These are phyloP conservation scores for Leishmania tarentolae DNA, from an alignment of 208 protist species.

Conservation along the genomic window DNA sequence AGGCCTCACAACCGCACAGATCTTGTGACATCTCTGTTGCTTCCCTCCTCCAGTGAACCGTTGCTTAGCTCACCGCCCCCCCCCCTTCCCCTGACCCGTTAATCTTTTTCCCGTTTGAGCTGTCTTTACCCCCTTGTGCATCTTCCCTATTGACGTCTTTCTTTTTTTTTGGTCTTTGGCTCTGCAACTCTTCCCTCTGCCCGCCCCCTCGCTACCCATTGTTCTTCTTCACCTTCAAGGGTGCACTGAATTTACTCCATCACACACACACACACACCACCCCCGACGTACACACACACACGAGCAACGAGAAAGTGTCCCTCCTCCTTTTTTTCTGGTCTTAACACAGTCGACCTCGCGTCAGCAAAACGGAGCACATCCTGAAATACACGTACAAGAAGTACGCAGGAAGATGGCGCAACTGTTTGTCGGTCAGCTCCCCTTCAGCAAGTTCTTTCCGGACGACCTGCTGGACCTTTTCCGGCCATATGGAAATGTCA, in stretches of 20 bases:
- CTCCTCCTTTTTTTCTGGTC: too few species aligned
- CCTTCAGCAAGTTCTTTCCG: slow-evolving; percentile 55
- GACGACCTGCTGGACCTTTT: slow-evolving; percentile 49
- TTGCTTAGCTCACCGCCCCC: not conserved
- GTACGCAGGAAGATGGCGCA: slow-evolving; percentile 26
- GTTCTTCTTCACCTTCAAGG: not conserved
- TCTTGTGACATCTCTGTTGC: not conserved
- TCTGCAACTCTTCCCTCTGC: too few species aligned
- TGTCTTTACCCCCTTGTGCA: too few species aligned
- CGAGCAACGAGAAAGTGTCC: not conserved
- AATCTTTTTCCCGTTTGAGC: too few species aligned
- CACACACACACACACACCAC: too few species aligned
- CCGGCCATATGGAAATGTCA: slow-evolving; percentile 36
- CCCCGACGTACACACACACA: not conserved
- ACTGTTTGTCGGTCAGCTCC: slow-evolving; percentile 45
- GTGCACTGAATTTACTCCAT: not conserved
- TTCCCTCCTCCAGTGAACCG: slow-evolving; percentile 1
- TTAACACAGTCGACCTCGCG: not conserved
- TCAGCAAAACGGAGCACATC: not conserved
- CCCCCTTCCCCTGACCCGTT: not conserved
- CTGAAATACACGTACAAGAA: not conserved
- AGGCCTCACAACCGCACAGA: not conserved
- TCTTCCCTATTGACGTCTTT: not conserved
- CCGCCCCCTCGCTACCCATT: not conserved
- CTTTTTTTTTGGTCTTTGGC: not conserved